A percentile compares a stretch with the other conserved stretches of the same genome.
Evolutionary conservation across 2,329 filamentous ascomycete species (phyloP).

Genomic region (Alternaria sp.): DNA sequence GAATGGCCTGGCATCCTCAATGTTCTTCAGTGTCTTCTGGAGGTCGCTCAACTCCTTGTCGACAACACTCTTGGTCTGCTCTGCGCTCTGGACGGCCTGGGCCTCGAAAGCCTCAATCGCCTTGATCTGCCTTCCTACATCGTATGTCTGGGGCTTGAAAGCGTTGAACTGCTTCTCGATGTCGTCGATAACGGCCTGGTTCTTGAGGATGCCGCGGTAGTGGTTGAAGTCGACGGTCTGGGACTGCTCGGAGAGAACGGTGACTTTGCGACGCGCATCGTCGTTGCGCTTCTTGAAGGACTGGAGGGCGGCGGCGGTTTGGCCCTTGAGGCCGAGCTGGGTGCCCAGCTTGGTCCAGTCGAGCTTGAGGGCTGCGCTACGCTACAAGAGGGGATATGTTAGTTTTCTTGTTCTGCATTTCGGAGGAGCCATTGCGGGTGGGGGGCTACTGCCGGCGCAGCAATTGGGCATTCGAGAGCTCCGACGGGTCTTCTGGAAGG

Average conservation of each 20-base stretch:
- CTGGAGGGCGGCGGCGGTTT: constrained; percentile 88
- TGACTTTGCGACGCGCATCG: constrained; percentile 93
- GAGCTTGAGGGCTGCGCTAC: constrained; percentile 98
- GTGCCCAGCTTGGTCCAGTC: constrained; percentile 96
- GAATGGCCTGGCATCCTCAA: constrained; percentile 93
- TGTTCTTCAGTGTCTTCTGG: constrained; percentile 94
- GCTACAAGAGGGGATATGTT: constrained; percentile 61
- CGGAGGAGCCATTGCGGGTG: constrained; percentile 36
- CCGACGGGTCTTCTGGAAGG: constrained; percentile 16
- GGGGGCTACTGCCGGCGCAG: constrained; percentile 32
- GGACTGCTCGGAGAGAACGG: constrained; percentile 80
- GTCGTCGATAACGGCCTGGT: constrained; percentile 92
- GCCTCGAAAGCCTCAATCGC: constrained; percentile 97
- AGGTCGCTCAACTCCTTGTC: constrained; percentile 94
- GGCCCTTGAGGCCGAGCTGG: constrained; percentile 94
- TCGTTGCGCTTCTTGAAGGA: constrained; percentile 99
- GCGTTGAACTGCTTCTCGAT: constrained; percentile 93
- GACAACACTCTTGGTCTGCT: constrained; percentile 95
- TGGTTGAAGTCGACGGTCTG: constrained; percentile 89
- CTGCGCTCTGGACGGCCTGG: constrained; percentile 94
- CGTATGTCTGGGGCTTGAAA: constrained; percentile 94
- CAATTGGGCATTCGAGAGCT: constrained; percentile 39
- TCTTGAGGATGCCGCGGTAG: constrained; percentile 93
- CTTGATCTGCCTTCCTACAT: constrained; percentile 92
- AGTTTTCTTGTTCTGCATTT: constrained; percentile 34